Base-by-base conservation (phyloP, 495 filamentous ascomycete genomes). In the Cryomyces antarcticus region DNA sequence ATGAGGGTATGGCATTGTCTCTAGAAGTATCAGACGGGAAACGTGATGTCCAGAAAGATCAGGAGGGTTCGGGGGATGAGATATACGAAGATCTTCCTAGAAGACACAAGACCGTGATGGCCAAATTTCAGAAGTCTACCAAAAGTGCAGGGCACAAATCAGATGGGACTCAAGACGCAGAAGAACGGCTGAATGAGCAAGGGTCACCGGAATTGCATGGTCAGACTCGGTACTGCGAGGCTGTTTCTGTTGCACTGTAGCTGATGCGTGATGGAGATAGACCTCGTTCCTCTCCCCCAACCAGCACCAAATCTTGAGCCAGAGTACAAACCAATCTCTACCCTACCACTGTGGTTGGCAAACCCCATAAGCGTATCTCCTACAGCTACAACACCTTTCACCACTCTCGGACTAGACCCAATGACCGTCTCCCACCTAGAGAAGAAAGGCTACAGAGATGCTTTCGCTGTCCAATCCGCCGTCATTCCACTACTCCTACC, bases 391-490 rank as follows among this genome's bases (percentile, higher is more conserved):
- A 55, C 64, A 28, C 62, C 76, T 0, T 93, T 95, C 50, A 56
- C 62, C 3, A 60, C 70, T 0, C 61, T 94, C 4, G 65, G 67
- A 0, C 57, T 84, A 17, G 62, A 68, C 4, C 46, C 62, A 3
- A 69, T 71, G 6, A 60, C 78, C 3, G 59, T 77, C 0, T 66
- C 70, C n/a, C 66, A 68, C 4, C 63, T 96, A 4, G 64, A 73
- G 27, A 53, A 66, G 7, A 73, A 75, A 47, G 73, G 77, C 1
- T 82, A 80, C 56, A 67, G 68, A 27, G 67, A 81, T 36, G 83
- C 89, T 1, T 81, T 94, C 52, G 78, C 87, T 1, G 78, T 95
- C 0, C 88, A 96, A 56, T 75, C 82, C 0, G 72, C 75, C 0
- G 71, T 88, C 0, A 69, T 95, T 28, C 85, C 86, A 5, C 61